phyloP scores from a whole-genome alignment of 2,329 filamentous ascomycete species.

The Beauveria caledonica region DNA sequence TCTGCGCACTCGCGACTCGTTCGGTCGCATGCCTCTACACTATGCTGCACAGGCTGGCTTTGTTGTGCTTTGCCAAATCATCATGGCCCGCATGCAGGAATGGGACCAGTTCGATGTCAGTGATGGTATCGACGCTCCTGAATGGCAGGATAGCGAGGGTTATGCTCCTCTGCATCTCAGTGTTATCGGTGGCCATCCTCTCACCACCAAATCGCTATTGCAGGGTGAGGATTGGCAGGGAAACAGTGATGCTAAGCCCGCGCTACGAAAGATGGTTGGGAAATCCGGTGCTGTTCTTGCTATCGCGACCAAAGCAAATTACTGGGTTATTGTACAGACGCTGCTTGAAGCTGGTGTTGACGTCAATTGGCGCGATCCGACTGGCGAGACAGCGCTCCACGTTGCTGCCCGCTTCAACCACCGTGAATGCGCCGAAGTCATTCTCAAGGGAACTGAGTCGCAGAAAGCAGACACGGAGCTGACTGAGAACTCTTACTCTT shows the following conservation, averaged over 20 bases:
- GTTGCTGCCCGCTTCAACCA: constrained; percentile 86
- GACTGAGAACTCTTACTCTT: constrained; percentile 75
- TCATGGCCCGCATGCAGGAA: constrained; percentile 81
- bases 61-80: constrained; percentile 76
- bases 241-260: constrained; percentile 50
- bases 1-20: constrained; percentile 62
- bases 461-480: constrained; percentile 73
- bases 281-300: constrained; percentile 84
- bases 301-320: constrained; percentile 82
- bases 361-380: constrained; percentile 85
- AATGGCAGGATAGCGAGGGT: constrained; percentile 91
- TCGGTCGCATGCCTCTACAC: constrained; percentile 79
- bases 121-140: constrained; percentile 74
- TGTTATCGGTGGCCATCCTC: constrained; percentile 81
- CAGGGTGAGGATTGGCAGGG: constrained; percentile 72
- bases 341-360: constrained; percentile 85
- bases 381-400: constrained; percentile 86
- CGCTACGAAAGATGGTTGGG: constrained; percentile 60
- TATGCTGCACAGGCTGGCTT: constrained; percentile 95
- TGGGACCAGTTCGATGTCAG: constrained; percentile 83
- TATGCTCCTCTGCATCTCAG: constrained; percentile 86
- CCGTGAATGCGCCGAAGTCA: constrained; percentile 65
- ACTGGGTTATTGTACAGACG: constrained; percentile 73
- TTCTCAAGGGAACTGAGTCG: constrained; percentile 60
- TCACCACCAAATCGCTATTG: constrained; percentile 75